Evolutionary conservation across 2,329 filamentous ascomycete genomes (phyloP).

Genomic region (Microsporum ferrugineum): DNA sequence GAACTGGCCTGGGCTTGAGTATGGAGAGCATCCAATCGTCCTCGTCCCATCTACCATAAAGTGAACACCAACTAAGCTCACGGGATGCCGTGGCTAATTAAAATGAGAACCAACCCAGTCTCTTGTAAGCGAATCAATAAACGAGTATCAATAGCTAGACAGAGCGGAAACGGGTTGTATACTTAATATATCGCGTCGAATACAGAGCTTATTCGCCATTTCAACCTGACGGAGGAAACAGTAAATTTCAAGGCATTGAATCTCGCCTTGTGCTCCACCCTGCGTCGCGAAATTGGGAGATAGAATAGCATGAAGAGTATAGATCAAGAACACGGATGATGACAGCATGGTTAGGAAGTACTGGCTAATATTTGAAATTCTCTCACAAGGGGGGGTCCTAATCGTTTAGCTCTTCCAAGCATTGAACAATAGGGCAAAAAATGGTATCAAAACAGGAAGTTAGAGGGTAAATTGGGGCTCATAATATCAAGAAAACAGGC

Average conservation of each 20-base stretch:
- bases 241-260: constrained; percentile 39
- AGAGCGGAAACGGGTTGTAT: neutral
- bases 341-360: neutral
- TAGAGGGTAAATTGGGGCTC: neutral
- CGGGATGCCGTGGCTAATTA: neutral
- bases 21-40: neutral
- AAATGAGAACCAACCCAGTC: neutral
- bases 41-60: neutral
- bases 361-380: neutral
- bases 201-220: constrained; percentile 38
- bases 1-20: neutral
- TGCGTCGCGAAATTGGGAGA: constrained; percentile 33
- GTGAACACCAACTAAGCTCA: neutral
- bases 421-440: neutral
- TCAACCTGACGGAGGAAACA: constrained; percentile 13
- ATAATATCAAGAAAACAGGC: neutral
- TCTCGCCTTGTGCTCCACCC: constrained; percentile 44
- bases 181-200: constrained; percentile 41
- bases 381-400: neutral
- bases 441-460: neutral
- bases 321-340: neutral
- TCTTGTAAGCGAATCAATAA: neutral
- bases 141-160: neutral
- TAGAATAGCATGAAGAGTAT: neutral
- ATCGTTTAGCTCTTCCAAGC: neutral